These are phyloP conservation scores for Polychaeton citri DNA, from an alignment of 2,329 filamentous ascomycete species.

Conservation along the genomic window DNA sequence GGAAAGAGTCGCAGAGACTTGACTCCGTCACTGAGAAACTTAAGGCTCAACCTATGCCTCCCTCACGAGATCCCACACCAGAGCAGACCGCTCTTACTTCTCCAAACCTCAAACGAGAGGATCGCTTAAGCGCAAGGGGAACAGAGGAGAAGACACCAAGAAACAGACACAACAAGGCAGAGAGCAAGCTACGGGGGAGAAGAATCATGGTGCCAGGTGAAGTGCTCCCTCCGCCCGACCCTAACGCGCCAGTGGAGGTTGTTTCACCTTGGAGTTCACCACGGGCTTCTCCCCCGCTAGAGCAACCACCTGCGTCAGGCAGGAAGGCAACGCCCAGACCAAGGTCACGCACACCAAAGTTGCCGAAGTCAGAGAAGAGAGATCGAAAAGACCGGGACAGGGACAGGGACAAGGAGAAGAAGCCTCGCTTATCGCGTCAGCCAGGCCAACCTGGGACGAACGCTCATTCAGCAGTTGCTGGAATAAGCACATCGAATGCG, in stretches of 20 bases:
- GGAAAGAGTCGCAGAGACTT: slow-evolving; percentile 36
- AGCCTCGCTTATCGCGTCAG: slow-evolving; percentile 25
- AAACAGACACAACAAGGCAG: slow-evolving; percentile 16
- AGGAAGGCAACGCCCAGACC: slow-evolving; percentile 13
- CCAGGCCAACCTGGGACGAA: slow-evolving; percentile 38
- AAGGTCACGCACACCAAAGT: slow-evolving; percentile 23
- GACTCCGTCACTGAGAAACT: slow-evolving; percentile 49
- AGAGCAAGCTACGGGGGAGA: slow-evolving; percentile 19
- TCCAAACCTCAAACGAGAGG: slow-evolving; percentile 20
- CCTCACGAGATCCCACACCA: slow-evolving; percentile 47
- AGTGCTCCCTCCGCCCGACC: slow-evolving; percentile 30
- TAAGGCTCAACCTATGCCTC: slow-evolving; percentile 46
- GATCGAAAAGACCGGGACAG: slow-evolving; percentile 20
- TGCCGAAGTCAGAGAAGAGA: slow-evolving; percentile 20
- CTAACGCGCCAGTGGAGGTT: slow-evolving; percentile 23
- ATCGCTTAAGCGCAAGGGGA: slow-evolving; percentile 14
- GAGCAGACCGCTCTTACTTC: slow-evolving; percentile 19
- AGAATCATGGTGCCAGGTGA: slow-evolving; percentile 31
- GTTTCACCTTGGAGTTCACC: slow-evolving; percentile 27
- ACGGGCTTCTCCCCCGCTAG: slow-evolving; percentile 20
- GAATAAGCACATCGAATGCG: slow-evolving; percentile 49
- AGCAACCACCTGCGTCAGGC: slow-evolving; percentile 13
- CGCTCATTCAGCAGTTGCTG: slow-evolving; percentile 39
- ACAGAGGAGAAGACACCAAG: slow-evolving; percentile 10
- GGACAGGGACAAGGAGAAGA: slow-evolving; percentile 24